Evolutionary conservation across 768 basidiomycete genomes (phyloP), one percentile per base, ranked within the genome.

Genomic region (Coprinopsis cinerea): DNA sequence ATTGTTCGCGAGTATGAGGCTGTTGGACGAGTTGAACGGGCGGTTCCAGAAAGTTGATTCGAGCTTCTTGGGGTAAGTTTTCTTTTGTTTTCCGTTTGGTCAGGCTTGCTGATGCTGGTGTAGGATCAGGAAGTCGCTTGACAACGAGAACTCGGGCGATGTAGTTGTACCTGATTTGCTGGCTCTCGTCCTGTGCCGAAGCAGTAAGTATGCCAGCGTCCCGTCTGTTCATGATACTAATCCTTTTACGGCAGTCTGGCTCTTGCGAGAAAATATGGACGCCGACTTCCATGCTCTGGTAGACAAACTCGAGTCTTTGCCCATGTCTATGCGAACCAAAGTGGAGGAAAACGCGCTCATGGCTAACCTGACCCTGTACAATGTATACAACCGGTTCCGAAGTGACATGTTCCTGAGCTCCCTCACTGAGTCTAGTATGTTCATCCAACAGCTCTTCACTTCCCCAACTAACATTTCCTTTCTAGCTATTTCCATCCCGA

Each of bases 361-460:
- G 60, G 93, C 85, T 0, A 83, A 79, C 55, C 67, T 95, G n/a
- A 83, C 82, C 0, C 67, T 97, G 24, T 81, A 88, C 46, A 78
- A 83, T 23, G 87, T 86, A 1, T 83, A 93, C 56, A 75, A 77
- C 30, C 82, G 81, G 5, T 91, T 95, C 71, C 79, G 80, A 26
- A 75, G 81, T 0, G 93, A 97, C 61, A 88, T 96, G 71, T 88
- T 93, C 62, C 71, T 96, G 51, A 92, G 85, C 59, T 93, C 93
- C 15, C 69, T 97, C 20, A 78, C 85, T 0, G 95, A 98, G 62
- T 95, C 95, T 1, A 84, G 93, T 95, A 9, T 22, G 25, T 40
- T 22, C 5, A 30, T n/a, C 28, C 32, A 18, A 42, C 41, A 35
- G 36, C 51, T 24, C 40, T 46, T 4, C 15, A 2, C 22, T 27